phyloP scores from a whole-genome alignment of 108 stramenopile species.

The Chaetoceros tenuissimus region DNA sequence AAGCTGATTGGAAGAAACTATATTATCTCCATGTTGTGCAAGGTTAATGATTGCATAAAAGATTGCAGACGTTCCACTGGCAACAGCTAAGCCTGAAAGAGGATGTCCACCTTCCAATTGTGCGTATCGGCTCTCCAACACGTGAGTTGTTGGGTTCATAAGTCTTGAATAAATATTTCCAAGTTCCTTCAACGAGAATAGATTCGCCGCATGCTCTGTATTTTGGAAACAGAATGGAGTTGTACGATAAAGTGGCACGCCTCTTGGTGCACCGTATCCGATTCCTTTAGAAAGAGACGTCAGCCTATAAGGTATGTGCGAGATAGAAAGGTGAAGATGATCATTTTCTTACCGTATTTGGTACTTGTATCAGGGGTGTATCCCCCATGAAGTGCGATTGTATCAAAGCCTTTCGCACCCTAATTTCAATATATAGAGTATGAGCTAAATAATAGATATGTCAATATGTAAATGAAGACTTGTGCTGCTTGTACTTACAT shows the following conservation, averaged over 20 bases:
- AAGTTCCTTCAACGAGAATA: conserved; percentile 78
- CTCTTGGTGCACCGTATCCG: conserved; percentile 56
- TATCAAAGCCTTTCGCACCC: conserved; percentile 45
- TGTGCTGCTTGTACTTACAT: too few species aligned
- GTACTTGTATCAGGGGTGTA: conserved; percentile 44
- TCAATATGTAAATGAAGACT: too few species aligned
- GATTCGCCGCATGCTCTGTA: conserved; percentile 72
- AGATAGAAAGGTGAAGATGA: too few species aligned
- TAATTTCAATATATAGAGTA: not conserved
- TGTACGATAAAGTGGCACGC: conserved; percentile 68
- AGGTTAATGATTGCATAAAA: conserved; percentile 70
- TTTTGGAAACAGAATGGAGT: conserved; percentile 63
- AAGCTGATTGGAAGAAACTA: conserved; percentile 50
- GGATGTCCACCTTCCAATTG: conserved; percentile 64
- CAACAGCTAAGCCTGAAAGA: conserved; percentile 43
- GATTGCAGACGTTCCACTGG: conserved; percentile 61
- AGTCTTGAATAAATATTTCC: conserved; percentile 82
- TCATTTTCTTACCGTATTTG: too few species aligned
- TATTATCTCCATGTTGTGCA: conserved; percentile 76
- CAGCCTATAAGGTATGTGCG: too few species aligned
- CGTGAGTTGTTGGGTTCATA: conserved; percentile 61
- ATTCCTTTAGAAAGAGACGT: too few species aligned
- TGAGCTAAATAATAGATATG: too few species aligned
- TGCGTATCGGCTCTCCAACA: conserved; percentile 63
- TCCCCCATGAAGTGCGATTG: conserved; percentile 60